phyloP scores from a whole-genome alignment of 805 yeast species.

The Barnettozyma salicaria region DNA sequence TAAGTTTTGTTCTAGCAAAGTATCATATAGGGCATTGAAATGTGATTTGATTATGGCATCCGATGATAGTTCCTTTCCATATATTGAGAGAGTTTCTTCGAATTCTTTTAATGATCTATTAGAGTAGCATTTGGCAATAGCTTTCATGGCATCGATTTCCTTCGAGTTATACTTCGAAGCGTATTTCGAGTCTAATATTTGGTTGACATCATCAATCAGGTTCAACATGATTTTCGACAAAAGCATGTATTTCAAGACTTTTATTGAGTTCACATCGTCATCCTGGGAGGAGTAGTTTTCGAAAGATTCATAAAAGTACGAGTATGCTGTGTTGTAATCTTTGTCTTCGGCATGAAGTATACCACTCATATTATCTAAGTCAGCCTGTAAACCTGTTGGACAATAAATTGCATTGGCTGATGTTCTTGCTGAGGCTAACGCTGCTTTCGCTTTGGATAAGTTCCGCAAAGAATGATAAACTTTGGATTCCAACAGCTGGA shows the following conservation, averaged over 20 bases:
- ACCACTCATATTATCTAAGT: constrained; percentile 92
- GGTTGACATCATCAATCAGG: constrained; percentile 76
- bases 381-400: constrained; percentile 91
- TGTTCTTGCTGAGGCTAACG: constrained; percentile 91
- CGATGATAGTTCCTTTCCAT: constrained; percentile 67
- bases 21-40: constrained; percentile 88
- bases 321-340: constrained; percentile 92
- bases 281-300: constrained; percentile 66
- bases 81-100: constrained; percentile 71
- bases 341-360: constrained; percentile 93
- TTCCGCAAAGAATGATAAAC: constrained; percentile 89
- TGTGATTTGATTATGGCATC: constrained; percentile 89
- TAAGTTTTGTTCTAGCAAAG: constrained; percentile 85
- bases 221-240: constrained; percentile 91
- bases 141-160: constrained; percentile 93
- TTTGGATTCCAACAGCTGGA: constrained; percentile 84
- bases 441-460: constrained; percentile 84
- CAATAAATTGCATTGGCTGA: constrained; percentile 96
- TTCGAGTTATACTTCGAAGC: constrained; percentile 70
- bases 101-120: constrained; percentile 88
- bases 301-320: constrained; percentile 91
- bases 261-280: constrained; percentile 63
- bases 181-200: constrained; percentile 67
- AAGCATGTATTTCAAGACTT: constrained; percentile 86
- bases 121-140: constrained; percentile 83